Evolutionary conservation across 2,329 filamentous ascomycete genomes (phyloP).

Genomic region (Aspergillus jensenii): DNA sequence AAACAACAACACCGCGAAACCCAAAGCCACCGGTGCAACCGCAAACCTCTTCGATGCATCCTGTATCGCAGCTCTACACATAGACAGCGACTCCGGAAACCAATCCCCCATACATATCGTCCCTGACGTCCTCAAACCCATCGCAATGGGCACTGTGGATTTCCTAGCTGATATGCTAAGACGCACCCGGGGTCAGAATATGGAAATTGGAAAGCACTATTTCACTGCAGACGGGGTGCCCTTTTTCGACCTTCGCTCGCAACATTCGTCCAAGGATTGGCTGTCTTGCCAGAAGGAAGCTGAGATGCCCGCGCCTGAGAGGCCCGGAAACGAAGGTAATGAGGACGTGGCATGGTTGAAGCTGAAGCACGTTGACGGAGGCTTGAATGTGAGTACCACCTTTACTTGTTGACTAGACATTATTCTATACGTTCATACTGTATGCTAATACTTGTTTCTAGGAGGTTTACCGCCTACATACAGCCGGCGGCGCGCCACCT

Average conservation of each 20-base stretch:
- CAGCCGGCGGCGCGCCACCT: constrained; percentile 36
- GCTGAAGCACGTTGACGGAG: constrained; percentile 27
- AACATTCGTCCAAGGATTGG: constrained; percentile 18
- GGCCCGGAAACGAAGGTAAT: constrained; percentile 6
- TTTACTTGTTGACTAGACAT: background rate
- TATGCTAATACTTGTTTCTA: constrained; percentile 16
- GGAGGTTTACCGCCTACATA: constrained; percentile 45
- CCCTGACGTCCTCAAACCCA: constrained; percentile 18
- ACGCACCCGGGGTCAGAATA: constrained; percentile 12
- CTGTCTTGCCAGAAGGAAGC: constrained; percentile 26
- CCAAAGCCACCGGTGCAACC: constrained; percentile 44
- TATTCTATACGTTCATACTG: no score
- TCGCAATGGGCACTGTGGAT: constrained; percentile 29
- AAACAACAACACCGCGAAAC: constrained; percentile 23
- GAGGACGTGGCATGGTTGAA: constrained; percentile 36
- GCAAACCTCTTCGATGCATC: constrained; percentile 48
- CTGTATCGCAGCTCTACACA: constrained; percentile 30
- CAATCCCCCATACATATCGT: constrained; percentile 30
- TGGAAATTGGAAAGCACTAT: constrained; percentile 40
- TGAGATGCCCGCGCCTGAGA: constrained; percentile 26
- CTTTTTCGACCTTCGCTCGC: constrained; percentile 33
- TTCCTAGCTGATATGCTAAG: constrained; percentile 22
- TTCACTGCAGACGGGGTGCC: constrained; percentile 29
- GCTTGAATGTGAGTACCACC: constrained; percentile 29
- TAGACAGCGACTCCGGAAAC: background rate